Evolutionary conservation across 805 yeast genomes (phyloP), one percentile per base, ranked within the genome.

Genomic region (Diddensiella transvaalensis): DNA sequence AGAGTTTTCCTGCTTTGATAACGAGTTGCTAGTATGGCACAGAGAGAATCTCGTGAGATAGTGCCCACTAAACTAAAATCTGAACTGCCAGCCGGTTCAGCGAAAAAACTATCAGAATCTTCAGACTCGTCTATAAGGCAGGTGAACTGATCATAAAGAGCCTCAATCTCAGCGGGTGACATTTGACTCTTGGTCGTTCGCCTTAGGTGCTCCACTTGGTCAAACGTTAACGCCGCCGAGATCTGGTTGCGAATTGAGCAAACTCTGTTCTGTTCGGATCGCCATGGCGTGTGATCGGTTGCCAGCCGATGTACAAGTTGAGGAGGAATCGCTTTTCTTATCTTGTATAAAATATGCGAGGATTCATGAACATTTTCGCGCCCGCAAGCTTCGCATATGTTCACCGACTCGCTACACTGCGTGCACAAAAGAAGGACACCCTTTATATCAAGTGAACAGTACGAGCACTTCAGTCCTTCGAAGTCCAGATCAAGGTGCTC

Each of bases 391-490:
- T 69, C 69, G 57, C 83, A 78, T 41, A 78, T 59, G 55, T 77
- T 81, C 56, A 65, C 75, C 58, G 77, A 74, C 2, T 55, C 54
- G 57, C 11, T 10, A 29, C 83, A 78, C 29, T 76, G 72, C 23
- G 73, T 52, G 59, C 83, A 78, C 38, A 71, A 65, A 58, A 68
- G 78, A 44, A 83, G 69, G 6, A 61, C 50, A 11, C 82, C 83
- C 17, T 74, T 47, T 22, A 44, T 29, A 3, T 60, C 59, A 17
- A 51, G 43, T 37, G 51, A 59, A 15, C 71, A 71, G n/a, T n/a
- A n/a, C n/a, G n/a, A n/a, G n/a, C n/a, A n/a, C n/a, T n/a, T n/a
- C n/a, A n/a, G n/a, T n/a, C n/a, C n/a, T n/a, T n/a, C n/a, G n/a
- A n/a, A n/a, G n/a, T n/a, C n/a, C n/a, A n/a, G n/a, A n/a, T n/a